Base-by-base conservation (phyloP, 73 alveolate species). In the Uronychia setigera region DNA sequence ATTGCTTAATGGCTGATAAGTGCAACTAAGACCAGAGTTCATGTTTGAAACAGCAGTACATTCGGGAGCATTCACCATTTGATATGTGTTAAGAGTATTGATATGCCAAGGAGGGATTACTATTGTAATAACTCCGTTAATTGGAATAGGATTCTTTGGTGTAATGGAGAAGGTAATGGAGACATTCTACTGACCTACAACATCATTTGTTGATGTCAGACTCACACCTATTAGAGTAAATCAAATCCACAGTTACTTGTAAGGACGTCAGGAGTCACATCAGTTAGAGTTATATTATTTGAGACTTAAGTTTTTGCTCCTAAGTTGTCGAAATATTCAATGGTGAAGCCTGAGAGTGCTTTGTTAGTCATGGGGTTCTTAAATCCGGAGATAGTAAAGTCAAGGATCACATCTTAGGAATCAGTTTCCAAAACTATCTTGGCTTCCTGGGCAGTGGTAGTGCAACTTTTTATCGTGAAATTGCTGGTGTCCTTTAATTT, bases 361-460 rank as follows among this genome's bases (percentile, higher is more conserved):
- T 5, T 11, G 67, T 46, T 46, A 19, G 67, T 46, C n/a, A 19
- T 11, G 19, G 67, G 67, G 67, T 46, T 46, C 19, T 46, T 46
- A 19, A 46, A 46, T 46, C 67, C 67, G 5, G 67, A 46, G 67
- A 46, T 19, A 19, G 67, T 46, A 19, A 46, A 46, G 19, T 46
- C 67, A 11, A 46, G 5, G 67, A 46, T 46, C n/a, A 46, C 67
- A 11, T 46, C 67, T 5, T 11, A 5, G 19, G 67, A 46, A 19
- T 46, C 67, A 46, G 67, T 46, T 19, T 46, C 67, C 67, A 46
- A 19, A 19, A 46, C 67, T 11, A 46, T 46, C 67, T 46, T 46
- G 67, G 67, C 67, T 19, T 46, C n/a, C 67, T 46, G 67, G n/a
- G 67, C 67, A 11, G 67, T 46, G 67, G 67, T 46, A 46, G 67